A percentile compares a stretch with the other conserved stretches of the same genome.
These are phyloP conservation scores for Pseudozyma pruni DNA, from an alignment of 1,284 basidiomycete genomes.

Conservation along the genomic window DNA sequence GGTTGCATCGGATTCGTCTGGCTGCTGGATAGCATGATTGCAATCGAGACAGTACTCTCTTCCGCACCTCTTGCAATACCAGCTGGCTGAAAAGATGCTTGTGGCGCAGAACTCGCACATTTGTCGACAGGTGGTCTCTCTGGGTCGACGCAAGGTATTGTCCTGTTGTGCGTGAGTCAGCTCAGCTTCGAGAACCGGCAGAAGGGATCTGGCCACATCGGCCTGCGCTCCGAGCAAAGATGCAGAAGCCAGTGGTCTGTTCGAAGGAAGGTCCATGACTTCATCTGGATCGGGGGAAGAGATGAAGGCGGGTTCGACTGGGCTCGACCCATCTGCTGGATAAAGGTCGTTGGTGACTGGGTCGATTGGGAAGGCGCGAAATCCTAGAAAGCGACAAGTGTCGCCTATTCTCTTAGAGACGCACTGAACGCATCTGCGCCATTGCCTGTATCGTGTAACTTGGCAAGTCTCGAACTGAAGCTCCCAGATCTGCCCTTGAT, in stretches of 20 bases:
- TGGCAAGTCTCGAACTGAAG: constrained; percentile 18
- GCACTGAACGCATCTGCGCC: constrained; percentile 39
- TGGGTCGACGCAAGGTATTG: constrained; percentile 19
- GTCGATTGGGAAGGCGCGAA: constrained; percentile 38
- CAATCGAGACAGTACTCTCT: constrained; percentile 89
- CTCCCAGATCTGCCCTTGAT: constrained; percentile 18
- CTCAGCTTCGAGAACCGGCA: constrained; percentile 30
- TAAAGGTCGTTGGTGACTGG: constrained; percentile 9
- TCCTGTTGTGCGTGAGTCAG: constrained; percentile 30
- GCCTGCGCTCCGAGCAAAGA: constrained; percentile 10
- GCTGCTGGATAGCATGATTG: constrained; percentile 74
- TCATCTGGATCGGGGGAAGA: constrained; percentile 28
- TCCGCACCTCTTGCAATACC: constrained; percentile 88
- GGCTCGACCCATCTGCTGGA: background rate
- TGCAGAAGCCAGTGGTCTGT: constrained; percentile 13
- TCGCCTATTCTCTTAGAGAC: constrained; percentile 26
- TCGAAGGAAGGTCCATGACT: constrained; percentile 22
- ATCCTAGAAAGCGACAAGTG: constrained; percentile 37
- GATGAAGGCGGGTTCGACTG: constrained; percentile 11
- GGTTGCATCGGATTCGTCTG: constrained; percentile 9
- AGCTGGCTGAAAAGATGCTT: constrained; percentile 86
- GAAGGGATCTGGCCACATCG: constrained; percentile 27
- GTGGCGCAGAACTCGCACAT: constrained; percentile 84
- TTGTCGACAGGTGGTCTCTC: constrained; percentile 46
- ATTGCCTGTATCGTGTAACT: constrained; percentile 5